Percentiles rank a stretch among this genome's conserved stretches.
Conservation (phyloP, 306 rosid species). For the Malus fusca region DNA sequence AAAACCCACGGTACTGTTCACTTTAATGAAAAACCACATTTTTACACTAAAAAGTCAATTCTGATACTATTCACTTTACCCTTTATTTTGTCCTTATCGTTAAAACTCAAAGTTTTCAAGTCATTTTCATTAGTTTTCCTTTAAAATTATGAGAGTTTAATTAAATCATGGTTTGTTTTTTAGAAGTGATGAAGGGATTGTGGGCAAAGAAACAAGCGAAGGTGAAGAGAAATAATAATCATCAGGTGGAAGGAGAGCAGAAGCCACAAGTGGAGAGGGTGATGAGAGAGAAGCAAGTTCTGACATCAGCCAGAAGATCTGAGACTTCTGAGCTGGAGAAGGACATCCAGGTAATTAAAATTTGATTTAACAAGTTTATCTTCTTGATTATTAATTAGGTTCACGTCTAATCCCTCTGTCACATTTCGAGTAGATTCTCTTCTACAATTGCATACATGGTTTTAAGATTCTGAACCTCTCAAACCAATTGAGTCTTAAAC, state of each 20-base stretch:
- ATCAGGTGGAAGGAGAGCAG: conserved; percentile 38
- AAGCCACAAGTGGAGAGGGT: conserved; percentile 19
- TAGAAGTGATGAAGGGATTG: conserved; percentile 80
- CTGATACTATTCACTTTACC: too few species aligned
- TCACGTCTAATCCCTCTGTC: not conserved
- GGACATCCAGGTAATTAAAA: conserved; percentile 48
- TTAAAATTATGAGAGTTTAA: not conserved
- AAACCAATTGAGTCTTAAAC: conserved; percentile 2
- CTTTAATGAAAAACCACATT: too few species aligned
- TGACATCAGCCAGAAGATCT: conserved; percentile 33
- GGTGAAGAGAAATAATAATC: conserved; percentile 42
- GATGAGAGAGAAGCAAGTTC: conserved; percentile 20
- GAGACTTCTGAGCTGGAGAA: conserved; percentile 20
- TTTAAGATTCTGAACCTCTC: not conserved
- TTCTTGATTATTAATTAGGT: not conserved
- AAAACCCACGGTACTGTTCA: too few species aligned
- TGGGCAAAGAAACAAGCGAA: conserved; percentile 84
- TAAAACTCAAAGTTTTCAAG: too few species aligned
- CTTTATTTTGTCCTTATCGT: too few species aligned
- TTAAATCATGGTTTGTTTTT: conserved; percentile 8
- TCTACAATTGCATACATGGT: not conserved
- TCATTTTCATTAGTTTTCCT: too few species aligned
- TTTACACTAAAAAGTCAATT: too few species aligned
- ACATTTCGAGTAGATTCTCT: not conserved
- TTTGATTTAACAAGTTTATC: not conserved